Conservation (phyloP, 495 filamentous ascomycete genomes). For the Xylaria palmicola region DNA sequence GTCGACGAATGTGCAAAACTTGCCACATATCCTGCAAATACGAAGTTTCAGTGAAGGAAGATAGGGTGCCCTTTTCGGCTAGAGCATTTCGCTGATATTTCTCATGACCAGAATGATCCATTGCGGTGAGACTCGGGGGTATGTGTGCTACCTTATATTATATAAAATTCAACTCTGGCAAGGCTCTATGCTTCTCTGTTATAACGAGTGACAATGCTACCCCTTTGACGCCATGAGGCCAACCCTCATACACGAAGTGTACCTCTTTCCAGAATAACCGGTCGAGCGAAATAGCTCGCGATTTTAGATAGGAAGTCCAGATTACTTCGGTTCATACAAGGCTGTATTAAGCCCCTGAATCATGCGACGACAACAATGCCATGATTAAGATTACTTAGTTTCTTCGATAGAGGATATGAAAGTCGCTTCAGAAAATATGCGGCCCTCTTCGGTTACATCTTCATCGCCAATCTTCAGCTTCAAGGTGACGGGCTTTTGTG, state of each 20-base stretch:
- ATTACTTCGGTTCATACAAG: not conserved
- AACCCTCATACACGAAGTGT: not conserved
- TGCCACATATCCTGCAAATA: not conserved
- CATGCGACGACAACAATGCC: not conserved
- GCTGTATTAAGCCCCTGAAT: constrained; percentile 6
- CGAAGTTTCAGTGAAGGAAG: not conserved
- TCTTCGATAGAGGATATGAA: constrained; percentile 67
- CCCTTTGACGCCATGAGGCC: not conserved
- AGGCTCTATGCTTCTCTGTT: not conserved
- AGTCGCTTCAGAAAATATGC: constrained; percentile 79
- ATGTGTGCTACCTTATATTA: not conserved
- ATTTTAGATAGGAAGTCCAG: not conserved
- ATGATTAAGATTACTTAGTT: constrained; percentile 9
- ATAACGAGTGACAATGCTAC: constrained; percentile 2
- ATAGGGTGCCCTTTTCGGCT: not conserved
- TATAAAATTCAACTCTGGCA: not conserved
- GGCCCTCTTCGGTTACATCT: constrained; percentile 73
- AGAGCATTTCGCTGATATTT: not conserved
- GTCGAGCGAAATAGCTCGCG: not conserved
- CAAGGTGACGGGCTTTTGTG: constrained; percentile 59
- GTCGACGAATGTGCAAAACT: not conserved
- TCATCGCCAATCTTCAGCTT: constrained; percentile 81
- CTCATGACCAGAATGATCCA: not conserved
- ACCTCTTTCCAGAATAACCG: not conserved
- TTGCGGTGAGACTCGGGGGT: no score